Conservation (phyloP, 2,329 filamentous ascomycete genomes). For the Apiospora aurea region DNA sequence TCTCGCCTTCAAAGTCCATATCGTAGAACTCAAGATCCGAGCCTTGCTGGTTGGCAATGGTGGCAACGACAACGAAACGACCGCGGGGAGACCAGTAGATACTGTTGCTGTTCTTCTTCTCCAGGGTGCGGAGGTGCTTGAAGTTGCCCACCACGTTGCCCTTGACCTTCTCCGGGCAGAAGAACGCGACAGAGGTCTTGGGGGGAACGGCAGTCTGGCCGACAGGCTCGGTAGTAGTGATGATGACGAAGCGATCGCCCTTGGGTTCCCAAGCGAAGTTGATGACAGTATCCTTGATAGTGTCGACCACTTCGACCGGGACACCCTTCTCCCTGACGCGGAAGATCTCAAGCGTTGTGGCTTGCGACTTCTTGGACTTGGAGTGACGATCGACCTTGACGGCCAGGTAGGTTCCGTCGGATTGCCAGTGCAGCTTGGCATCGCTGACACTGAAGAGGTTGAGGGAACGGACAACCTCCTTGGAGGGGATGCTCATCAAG, state of each 20-base stretch:
- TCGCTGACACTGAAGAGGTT: slow-evolving; percentile 99
- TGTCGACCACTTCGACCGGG: slow-evolving; percentile 96
- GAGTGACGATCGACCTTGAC: slow-evolving; percentile 99
- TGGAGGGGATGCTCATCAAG: slow-evolving; percentile 94
- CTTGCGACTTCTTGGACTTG: slow-evolving; percentile 98
- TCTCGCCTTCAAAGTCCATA: slow-evolving; percentile 97
- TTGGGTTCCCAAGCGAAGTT: slow-evolving; percentile 99
- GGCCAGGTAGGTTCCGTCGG: slow-evolving; percentile 89
- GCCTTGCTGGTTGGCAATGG: slow-evolving; percentile 89
- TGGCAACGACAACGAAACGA: slow-evolving; percentile 92
- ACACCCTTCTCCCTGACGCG: slow-evolving; percentile 97
- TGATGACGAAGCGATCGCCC: slow-evolving; percentile 95
- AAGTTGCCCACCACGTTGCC: slow-evolving; percentile 84
- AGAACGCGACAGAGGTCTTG: slow-evolving; percentile 96
- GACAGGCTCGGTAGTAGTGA: slow-evolving; percentile 87
- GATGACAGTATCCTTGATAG: slow-evolving; percentile 97
- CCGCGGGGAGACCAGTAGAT: slow-evolving; percentile 99
- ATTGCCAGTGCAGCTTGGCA: slow-evolving; percentile 99
- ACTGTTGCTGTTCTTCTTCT: slow-evolving; percentile 99
- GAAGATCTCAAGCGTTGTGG: slow-evolving; percentile 98
- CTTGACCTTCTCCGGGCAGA: slow-evolving; percentile 95
- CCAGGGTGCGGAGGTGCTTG: slow-evolving; percentile 91
- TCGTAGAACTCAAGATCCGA: slow-evolving; percentile 98
- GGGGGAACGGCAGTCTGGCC: slow-evolving; percentile 82
- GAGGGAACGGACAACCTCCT: slow-evolving; percentile 90